A percentile compares a stretch with the other conserved stretches of the same genome.
phyloP scores from a whole-genome alignment of 805 yeast genomes.

The Saccharomycopsis sp. region DNA sequence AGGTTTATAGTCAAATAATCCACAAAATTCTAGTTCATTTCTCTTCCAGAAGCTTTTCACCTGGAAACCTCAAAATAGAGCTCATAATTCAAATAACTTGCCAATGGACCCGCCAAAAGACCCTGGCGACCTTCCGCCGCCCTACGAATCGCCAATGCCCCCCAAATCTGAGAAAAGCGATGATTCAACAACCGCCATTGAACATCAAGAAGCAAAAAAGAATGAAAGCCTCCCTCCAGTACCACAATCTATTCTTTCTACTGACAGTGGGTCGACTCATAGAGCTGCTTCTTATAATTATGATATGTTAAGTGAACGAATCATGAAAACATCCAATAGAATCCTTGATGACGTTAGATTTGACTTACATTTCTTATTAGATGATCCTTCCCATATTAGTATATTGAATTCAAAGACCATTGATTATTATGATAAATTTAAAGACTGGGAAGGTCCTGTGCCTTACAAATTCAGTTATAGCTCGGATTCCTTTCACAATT shows the following conservation, averaged over 20 bases:
- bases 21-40: too few relatives aligned
- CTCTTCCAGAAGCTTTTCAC: too few relatives aligned
- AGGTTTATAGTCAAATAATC: too few relatives aligned
- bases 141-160: too few relatives aligned
- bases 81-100: too few relatives aligned
- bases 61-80: too few relatives aligned
- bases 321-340: constrained; percentile 51
- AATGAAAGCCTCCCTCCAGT: background rate
- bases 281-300: background rate
- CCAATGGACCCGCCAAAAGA: too few relatives aligned
- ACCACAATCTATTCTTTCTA: background rate
- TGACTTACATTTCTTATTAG: constrained; percentile 27
- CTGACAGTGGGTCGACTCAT: background rate
- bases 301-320: background rate
- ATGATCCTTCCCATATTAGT: constrained; percentile 19
- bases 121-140: too few relatives aligned
- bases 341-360: constrained; percentile 52
- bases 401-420: constrained; percentile 20
- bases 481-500: constrained; percentile 5
- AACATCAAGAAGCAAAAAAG: constrained; percentile 1
- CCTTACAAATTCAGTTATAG: constrained; percentile 29
- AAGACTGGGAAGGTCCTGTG: constrained; percentile 12
- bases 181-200: constrained; percentile 8
- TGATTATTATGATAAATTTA: constrained; percentile 7
- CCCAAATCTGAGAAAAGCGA: constrained; percentile 2